Base-by-base conservation (phyloP, 2,329 filamentous ascomycete species). In the Verticillium zaregamsianum region DNA sequence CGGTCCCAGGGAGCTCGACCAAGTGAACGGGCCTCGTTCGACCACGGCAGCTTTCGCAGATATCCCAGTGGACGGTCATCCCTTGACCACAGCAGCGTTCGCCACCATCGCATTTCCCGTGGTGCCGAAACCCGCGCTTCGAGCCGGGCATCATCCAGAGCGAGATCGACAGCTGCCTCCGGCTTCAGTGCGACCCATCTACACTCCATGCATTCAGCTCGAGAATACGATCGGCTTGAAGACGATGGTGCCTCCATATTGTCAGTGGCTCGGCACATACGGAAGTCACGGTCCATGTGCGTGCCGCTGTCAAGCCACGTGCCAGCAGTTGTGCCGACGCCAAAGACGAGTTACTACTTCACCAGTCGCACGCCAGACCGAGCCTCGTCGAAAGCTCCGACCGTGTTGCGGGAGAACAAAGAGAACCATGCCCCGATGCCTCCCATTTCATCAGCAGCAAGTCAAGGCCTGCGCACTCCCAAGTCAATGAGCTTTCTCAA, bases 221-320 rank as follows among this genome's bases (percentile, higher is more conserved):
- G 61, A 15, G 58, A 59, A n/a, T 64, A 61, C 40, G 33, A 58
- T 17, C 11, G 37, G 3, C 55, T 62, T 5, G 54, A 83, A 62
- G 80, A 84, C 61, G 77, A 82, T 59, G 70, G 79, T 35, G 76
- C 75, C 1, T 82, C 82, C 3, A 74, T 75, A 33, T 77, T 79
- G 15, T 80, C 78, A 2, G 82, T 82, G 0, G 82, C 79, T 65
- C 77, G 79, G 56, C 79, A 75, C 32, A 70, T 87, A 52, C 82
- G 82, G 54, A 84, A 81, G 67, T 84, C 84, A 1, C 81, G 76
- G 62, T 87, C 85, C 0, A 82, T 86, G 81, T 78, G 83, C 63
- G 72, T 25, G 20, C 45, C 74, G 12, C 70, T 73, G 2, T 73
- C 74, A 1, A 65, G 70, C 12, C 45, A 23, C 20, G 9, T 3